phyloP scores from a whole-genome alignment of 139 green algal species.

The Tetradesmus lagerheimii region DNA sequence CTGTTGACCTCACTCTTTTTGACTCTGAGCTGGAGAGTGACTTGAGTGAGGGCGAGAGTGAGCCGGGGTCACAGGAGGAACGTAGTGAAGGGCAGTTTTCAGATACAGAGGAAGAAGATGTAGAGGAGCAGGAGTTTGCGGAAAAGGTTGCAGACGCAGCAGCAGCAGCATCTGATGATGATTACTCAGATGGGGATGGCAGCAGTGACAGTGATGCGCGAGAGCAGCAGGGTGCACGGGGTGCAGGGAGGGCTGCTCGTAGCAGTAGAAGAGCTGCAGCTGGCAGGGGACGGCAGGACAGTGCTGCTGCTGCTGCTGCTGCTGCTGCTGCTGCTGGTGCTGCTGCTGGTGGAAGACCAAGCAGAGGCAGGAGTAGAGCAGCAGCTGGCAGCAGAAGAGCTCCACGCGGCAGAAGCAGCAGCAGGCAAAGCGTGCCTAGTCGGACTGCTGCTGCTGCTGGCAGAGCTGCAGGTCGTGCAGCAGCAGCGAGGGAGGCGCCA shows the following conservation, averaged over 20 bases:
- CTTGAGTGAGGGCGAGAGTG: background rate
- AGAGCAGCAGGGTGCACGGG: background rate
- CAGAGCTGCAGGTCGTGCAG: background rate
- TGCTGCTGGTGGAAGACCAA: background rate
- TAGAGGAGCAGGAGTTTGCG: background rate
- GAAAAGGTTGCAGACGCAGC: background rate
- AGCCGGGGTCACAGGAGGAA: background rate
- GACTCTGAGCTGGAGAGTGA: slow-evolving; percentile 3
- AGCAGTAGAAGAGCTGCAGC: background rate
- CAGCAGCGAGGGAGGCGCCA: background rate
- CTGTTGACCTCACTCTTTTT: background rate
- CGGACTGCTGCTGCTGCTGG: background rate
- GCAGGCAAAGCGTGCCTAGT: background rate
- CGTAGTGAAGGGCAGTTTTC: background rate
- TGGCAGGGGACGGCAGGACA: background rate
- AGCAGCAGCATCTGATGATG: background rate
- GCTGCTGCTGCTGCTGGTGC: background rate
- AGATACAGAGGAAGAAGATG: slow-evolving; percentile 8
- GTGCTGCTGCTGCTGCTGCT: background rate
- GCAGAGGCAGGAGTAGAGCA: background rate
- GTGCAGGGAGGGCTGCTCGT: background rate
- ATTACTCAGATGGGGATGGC: no score
- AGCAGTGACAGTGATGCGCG: background rate
- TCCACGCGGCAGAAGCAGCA: background rate
- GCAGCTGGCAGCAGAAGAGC: background rate